A percentile compares a stretch with the other conserved stretches of the same genome.
Evolutionary conservation across 768 basidiomycete species (phyloP).

Genomic region (Mycena maculata): DNA sequence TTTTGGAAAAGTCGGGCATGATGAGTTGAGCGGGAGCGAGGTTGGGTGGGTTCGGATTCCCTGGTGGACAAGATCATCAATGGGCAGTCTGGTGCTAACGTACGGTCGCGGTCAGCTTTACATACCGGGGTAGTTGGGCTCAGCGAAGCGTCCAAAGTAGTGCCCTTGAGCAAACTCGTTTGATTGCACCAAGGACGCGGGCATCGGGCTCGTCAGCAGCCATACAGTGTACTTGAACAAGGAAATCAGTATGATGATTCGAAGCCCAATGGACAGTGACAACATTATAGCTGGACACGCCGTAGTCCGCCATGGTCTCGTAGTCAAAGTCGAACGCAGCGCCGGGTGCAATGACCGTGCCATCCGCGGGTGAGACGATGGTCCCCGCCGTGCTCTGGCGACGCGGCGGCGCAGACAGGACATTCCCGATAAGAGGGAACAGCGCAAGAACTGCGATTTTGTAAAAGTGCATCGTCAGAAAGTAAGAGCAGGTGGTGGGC

Average conservation of each 20-base stretch:
- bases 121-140: constrained; percentile 57
- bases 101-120: background rate
- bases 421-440: constrained; percentile 14
- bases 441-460: constrained; percentile 24
- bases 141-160: constrained; percentile 58
- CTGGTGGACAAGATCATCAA: constrained; percentile 35
- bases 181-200: constrained; percentile 39
- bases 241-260: background rate
- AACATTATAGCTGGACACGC: constrained; percentile 51
- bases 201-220: constrained; percentile 49
- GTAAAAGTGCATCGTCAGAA: constrained; percentile 20
- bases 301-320: constrained; percentile 53
- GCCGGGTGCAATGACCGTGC: constrained; percentile 54
- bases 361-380: constrained; percentile 41
- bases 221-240: constrained; percentile 50
- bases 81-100: background rate
- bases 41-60: constrained; percentile 54
- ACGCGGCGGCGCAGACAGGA: constrained; percentile 16
- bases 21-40: constrained; percentile 51
- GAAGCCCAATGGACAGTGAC: background rate
- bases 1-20: constrained; percentile 60
- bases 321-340: constrained; percentile 55
- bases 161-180: constrained; percentile 51
- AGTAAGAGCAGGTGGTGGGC: background rate
- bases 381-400: constrained; percentile 28